Base-by-base conservation (phyloP, 345 rosid genomes). In the Eucalyptus camaldulensis region DNA sequence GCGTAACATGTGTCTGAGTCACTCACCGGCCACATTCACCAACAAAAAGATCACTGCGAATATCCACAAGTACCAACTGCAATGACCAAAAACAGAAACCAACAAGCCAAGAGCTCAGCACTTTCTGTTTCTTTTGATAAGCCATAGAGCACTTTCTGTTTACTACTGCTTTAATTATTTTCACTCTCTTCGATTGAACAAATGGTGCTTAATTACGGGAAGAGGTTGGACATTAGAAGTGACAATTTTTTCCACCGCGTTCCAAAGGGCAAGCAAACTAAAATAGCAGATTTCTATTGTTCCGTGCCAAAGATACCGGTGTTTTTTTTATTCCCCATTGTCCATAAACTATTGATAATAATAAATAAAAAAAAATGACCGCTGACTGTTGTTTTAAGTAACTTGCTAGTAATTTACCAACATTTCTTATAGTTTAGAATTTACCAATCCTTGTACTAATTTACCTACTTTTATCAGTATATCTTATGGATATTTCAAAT, bases 31-130 rank as follows among this genome's bases (percentile, higher is more conserved):
- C 67, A 96, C 90, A 92, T 97, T 95, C 87, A 96, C 91, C 92
- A 96, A 91, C 93, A 97, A 86, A 93, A 97, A 96, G 87, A 96
- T 31, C 88, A 94, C 95, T 89, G 95, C 96, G 86, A 96, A 96
- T 72, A 96, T 62, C 99, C 99, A 97, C 67, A 97, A 97, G 89
- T 95, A 97, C 99, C 97, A 97, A 87, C 99, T 97, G 96, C 93
- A 33, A 72, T 33, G 81, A 11, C 43, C 81, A 72, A 33, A 67
- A 72, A 17, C 24, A 17, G 44, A 17, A 33, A 72, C 81, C 81
- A 33, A 17, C 81, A 19, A 72, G 81, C 81, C 13, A 72, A 37
- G 44, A 72, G 81, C 45, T 72, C 81, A 72, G 81, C 44, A 69
- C 12, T 16, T 33, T 69, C 24, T 69, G 80, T 69, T 69, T 50